Conservation (phyloP, 371 early-diverging fungal genomes). For the Lichtheimia ramosa region DNA sequence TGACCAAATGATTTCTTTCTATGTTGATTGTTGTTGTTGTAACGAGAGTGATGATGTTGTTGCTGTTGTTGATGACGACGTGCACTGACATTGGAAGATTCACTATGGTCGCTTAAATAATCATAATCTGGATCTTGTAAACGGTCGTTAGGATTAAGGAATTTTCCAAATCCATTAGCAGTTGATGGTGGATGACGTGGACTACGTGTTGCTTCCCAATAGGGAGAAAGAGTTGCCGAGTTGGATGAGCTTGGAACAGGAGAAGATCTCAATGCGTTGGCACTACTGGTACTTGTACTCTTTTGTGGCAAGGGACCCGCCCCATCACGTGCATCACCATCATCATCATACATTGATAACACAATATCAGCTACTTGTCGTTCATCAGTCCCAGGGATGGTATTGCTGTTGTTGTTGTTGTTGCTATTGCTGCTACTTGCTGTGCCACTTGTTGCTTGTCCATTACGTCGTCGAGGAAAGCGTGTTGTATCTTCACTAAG, state of each 20-base stretch:
- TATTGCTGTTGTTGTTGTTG: slow-evolving; percentile 37
- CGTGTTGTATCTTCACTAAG: slow-evolving; percentile 33
- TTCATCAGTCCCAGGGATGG: slow-evolving; percentile 59
- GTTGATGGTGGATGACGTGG: slow-evolving; percentile 6
- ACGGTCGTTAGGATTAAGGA: slow-evolving; percentile 37
- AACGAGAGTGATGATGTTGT: slow-evolving; percentile 1
- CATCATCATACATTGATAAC: slow-evolving; percentile 52
- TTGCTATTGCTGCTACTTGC: slow-evolving; percentile 16
- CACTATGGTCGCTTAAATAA: slow-evolving; percentile 64
- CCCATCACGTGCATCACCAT: not conserved
- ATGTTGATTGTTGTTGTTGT: slow-evolving; percentile 9
- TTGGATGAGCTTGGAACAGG: slow-evolving; percentile 29
- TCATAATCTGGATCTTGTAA: slow-evolving; percentile 41
- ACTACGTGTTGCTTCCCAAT: slow-evolving; percentile 4
- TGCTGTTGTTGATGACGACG: slow-evolving; percentile 12
- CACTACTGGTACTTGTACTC: slow-evolving; percentile 11
- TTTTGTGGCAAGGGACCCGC: slow-evolving; percentile 9
- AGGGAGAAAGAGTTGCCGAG: slow-evolving; percentile 16
- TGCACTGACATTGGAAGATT: slow-evolving; percentile 47
- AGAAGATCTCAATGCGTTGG: slow-evolving; percentile 13
- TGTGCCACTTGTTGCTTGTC: not conserved
- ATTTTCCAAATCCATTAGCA: slow-evolving; percentile 26
- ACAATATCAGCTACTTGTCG: slow-evolving; percentile 48
- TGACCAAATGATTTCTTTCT: slow-evolving; percentile 17
- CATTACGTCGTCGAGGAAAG: slow-evolving; percentile 34